These are phyloP conservation scores for Fistulinella cinereoalba DNA, from an alignment of 1,284 basidiomycete genomes.

Conservation along the genomic window DNA sequence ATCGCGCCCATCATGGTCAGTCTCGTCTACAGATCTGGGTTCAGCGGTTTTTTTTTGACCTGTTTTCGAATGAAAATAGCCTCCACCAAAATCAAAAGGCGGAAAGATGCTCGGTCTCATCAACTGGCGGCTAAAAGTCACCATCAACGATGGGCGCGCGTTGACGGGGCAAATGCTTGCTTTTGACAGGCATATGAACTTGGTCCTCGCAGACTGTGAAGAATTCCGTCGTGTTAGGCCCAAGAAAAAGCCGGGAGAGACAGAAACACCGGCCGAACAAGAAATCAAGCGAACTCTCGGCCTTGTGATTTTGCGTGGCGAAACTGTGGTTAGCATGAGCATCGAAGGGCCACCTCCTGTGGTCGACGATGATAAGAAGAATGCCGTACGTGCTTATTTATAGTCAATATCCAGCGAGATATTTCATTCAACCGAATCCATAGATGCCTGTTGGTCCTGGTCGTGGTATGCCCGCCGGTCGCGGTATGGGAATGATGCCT, in stretches of 20 bases:
- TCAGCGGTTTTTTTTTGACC: slow-evolving; percentile 1
- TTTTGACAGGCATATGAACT: slow-evolving; percentile 99
- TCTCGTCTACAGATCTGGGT: slow-evolving; percentile 13
- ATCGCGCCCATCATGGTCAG: slow-evolving; percentile 61
- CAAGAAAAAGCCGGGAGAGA: slow-evolving; percentile 79
- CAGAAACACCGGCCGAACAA: slow-evolving; percentile 75
- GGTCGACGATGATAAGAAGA: slow-evolving; percentile 87
- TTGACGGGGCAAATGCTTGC: slow-evolving; percentile 98
- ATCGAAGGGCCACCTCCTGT: slow-evolving; percentile 96
- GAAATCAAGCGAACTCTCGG: slow-evolving; percentile 97
- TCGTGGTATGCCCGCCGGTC: slow-evolving; percentile 91
- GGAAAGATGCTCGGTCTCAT: slow-evolving; percentile 98
- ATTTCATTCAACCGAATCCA: slow-evolving; percentile 16
- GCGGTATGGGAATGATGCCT: slow-evolving; percentile 96
- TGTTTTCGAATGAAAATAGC: slow-evolving; percentile 41
- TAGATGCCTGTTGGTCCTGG: slow-evolving; percentile 90
- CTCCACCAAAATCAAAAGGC: slow-evolving; percentile 93
- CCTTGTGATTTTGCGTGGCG: slow-evolving; percentile 93
- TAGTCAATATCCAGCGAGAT: slow-evolving; percentile 10
- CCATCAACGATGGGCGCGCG: slow-evolving; percentile 95
- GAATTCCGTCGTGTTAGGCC: slow-evolving; percentile 89
- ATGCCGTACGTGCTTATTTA: slow-evolving; percentile 45
- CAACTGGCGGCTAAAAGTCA: slow-evolving; percentile 97
- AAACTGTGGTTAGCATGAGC: slow-evolving; percentile 92
- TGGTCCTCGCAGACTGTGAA: slow-evolving; percentile 96